Evolutionary conservation across 2,329 filamentous ascomycete species (phyloP), one percentile per base, ranked within the genome.

Genomic region (Xylariaceae sp.): DNA sequence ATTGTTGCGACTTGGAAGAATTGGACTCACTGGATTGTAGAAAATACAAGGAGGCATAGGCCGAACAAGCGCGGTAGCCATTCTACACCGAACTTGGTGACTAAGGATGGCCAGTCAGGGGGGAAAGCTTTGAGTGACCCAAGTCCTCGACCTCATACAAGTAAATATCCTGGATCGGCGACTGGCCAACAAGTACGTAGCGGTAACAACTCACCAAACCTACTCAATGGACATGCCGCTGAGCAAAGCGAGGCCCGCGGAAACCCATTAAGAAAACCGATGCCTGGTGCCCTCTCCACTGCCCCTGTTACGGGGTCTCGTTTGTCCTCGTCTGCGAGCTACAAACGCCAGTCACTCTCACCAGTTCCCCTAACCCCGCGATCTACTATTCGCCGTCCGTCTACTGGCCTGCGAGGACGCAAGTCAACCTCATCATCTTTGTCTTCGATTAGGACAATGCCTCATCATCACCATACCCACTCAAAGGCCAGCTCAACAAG

Each of bases 381-480:
- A 32, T 92, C 91, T 4, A 90, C 89, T 1, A 88, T 95, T 65
- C 86, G 94, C 9, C 88, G 92, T 29, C 85, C 91, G 2, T 96
- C 91, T 4, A 84, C 82, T 36, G 92, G 93, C 24, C 81, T 97
- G 37, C 85, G 92, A 23, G 93, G 94, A 30, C 85, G 94, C 56
- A 97, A 97, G 71, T 97, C 93, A 0, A 99, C 94, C 0, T 97
- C 92, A 0, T 96, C 92, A 0, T 97, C 92, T 0, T 86, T 99
- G 13, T 97, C 92, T 1, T 96, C 92, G 0, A 87, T 99, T 52
- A 87, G 94, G 53, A 95, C 89, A 37, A 91, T 97, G 67, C 92
- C 67, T 65, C 90, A 92, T 62, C 88, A 91, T 60, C 86, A 88
- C 47, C 89, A 94, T 69, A 87, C 88, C 1, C 93, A 97, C 70